Base-by-base conservation (phyloP, 306 rosid genomes). In the Sicyos edulis region DNA sequence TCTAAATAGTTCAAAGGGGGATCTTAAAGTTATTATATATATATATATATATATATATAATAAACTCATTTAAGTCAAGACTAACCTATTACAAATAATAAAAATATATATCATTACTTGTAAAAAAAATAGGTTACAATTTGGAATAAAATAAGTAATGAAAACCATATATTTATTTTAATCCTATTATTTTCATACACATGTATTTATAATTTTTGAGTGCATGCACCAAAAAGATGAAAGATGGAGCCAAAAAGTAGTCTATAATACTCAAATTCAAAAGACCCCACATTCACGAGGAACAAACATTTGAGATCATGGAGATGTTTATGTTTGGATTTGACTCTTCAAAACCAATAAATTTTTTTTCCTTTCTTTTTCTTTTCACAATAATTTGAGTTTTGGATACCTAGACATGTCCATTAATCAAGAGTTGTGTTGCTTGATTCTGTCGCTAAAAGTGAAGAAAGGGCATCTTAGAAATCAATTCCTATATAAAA, bases 211-310 rank as follows among this genome's bases (percentile, higher is more conserved):
- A 51, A 51, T 15, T 60, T 2, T 29, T 14, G 6, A 29, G 66
- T 60, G 7, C 11, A 60, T 29, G 66, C 20, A 29, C 45, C 66
- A 26, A 60, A 7, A 26, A 29, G 42, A 29, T 26, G 14, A 13
- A 14, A 24, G 66, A 59, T 1, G 34, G 19, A 60, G 66, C 45
- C 66, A 60, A 60, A 60, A 59, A 59, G 65, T 59, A 57, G 3
- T 59, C 19, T 2, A 57, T 22, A 57, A 57, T 57, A 59, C 26
- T 59, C 1, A 57, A 5, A 26, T 12, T 24, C 44, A 16, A 26
- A 29, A 17, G 68, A 8, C 49, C 69, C 69, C 69, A 61, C 67
- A 61, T 0, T 7, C 67, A 24, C 44, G 11, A 60, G 44, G 44
- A 59, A 14, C 6, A 60, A 15, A 14, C 21, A 59, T 15, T 34